Evolutionary conservation across 345 rosid species (phyloP), one percentile per base, ranked within the genome.

Genomic region (Cardamine occulta): DNA sequence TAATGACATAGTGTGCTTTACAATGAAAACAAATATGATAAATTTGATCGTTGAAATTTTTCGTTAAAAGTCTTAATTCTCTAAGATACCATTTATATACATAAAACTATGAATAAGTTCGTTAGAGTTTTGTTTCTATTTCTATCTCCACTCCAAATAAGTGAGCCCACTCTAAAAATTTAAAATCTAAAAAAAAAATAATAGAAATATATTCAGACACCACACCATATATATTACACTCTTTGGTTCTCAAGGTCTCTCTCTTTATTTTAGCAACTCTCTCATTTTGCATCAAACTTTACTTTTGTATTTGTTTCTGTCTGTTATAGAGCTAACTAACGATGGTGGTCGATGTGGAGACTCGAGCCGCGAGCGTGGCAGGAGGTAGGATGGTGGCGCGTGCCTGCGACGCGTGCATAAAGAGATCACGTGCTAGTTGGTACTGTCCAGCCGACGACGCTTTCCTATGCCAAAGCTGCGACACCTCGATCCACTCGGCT

Each of bases 381-480:
- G 70, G 82, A 31, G 88, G 79, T 31, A 86, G 51, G 83, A 81
- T 84, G 51, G 80, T 74, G 7, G 63, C 26, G 37, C 80, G 88
- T 31, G 76, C 86, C 44, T 88, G 93, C 68, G 86, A 83, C 21
- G 81, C 82, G 47, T 88, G 93, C 63, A n/a, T 80, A 44, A 72
- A 59, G 6, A 77, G 73, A 63, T 63, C 54, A 68, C 82, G 85
- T 35, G 92, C 92, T 8, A 80, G 85, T 15, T 86, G 90, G 89
- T 88, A 76, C 59, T 88, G 96, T 10, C 79, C 80, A 0, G 87
- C 90, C 0, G 92, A 89, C 11, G 90, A 85, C 31, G 92, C 96
- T 40, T 89, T 89, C 64, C 87, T 89, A 47, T 89, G 96, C 84
- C 90, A 85, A 62, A 76, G 58, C 29, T 89, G 96, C 44, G 92